Evolutionary conservation across 352 stramenopile species (phyloP).

Genomic region (Phytophthora podocarpi): DNA sequence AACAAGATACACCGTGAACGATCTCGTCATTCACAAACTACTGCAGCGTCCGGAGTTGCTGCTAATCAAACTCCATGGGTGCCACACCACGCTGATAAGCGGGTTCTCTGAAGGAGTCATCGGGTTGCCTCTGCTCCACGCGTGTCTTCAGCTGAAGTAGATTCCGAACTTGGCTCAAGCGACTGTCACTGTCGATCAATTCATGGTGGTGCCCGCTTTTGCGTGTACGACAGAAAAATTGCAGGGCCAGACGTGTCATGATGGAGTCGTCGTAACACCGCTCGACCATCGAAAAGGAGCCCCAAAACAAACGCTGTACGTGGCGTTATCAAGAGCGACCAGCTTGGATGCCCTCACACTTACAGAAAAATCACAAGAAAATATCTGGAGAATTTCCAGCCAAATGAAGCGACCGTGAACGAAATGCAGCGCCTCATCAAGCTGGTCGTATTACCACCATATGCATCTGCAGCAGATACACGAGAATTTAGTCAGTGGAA

Average conservation of each 20-base stretch:
- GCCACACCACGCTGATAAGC: too few species aligned
- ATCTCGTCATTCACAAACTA: too few species aligned
- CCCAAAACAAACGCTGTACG: background rate
- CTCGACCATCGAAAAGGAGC: background rate
- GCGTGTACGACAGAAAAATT: too few species aligned
- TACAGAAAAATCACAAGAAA: background rate
- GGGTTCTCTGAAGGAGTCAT: too few species aligned
- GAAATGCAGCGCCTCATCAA: background rate
- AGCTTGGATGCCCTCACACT: background rate
- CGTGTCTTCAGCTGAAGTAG: too few species aligned
- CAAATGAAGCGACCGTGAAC: background rate
- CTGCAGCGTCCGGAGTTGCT: too few species aligned
- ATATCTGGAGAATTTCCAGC: background rate
- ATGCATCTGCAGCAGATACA: background rate
- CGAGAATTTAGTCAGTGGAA: background rate
- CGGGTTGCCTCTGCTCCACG: too few species aligned
- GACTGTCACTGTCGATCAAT: too few species aligned
- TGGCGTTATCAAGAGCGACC: background rate
- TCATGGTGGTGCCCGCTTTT: too few species aligned
- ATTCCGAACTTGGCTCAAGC: too few species aligned
- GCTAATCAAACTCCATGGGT: too few species aligned
- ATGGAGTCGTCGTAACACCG: constrained; percentile 23
- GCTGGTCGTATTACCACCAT: background rate
- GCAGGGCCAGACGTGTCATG: constrained; percentile 28
- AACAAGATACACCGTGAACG: too few species aligned